These are phyloP conservation scores for Bisporella sp. DNA, from an alignment of 2,329 filamentous ascomycete genomes.

Conservation along the genomic window DNA sequence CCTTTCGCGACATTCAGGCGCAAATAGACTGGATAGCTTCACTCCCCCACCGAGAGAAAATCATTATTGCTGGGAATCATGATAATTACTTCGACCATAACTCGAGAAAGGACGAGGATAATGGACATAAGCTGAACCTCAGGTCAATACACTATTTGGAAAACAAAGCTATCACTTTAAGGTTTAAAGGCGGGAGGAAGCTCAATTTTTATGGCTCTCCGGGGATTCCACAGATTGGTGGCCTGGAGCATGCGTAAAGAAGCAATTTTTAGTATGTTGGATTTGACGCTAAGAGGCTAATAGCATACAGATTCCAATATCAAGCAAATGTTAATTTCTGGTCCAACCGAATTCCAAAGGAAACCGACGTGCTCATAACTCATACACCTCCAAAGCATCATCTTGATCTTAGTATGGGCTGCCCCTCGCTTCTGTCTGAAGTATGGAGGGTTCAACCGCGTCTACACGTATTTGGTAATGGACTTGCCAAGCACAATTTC, in stretches of 20 bases:
- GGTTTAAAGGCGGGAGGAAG: constrained; percentile 50
- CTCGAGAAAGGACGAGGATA: constrained; percentile 51
- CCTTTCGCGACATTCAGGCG: constrained; percentile 65
- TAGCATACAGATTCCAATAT: constrained; percentile 49
- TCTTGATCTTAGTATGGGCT: constrained; percentile 44
- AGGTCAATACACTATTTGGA: constrained; percentile 69
- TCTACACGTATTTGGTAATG: constrained; percentile 48
- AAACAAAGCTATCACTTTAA: constrained; percentile 56
- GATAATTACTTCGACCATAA: constrained; percentile 75
- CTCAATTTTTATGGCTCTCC: constrained; percentile 75
- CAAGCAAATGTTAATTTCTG: constrained; percentile 48
- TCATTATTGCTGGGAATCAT: constrained; percentile 83
- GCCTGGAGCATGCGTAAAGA: constrained; percentile 53
- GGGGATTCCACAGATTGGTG: constrained; percentile 71
- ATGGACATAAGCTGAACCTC: constrained; percentile 53
- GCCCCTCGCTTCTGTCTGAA: constrained; percentile 49
- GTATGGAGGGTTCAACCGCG: constrained; percentile 50
- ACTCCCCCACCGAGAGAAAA: constrained; percentile 71
- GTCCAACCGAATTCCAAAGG: constrained; percentile 49
- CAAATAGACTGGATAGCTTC: constrained; percentile 75
- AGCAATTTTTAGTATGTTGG: neutral
- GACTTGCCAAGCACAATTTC: too few relatives aligned
- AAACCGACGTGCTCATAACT: constrained; percentile 57
- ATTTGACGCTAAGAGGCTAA: constrained; percentile 2
- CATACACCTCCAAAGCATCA: constrained; percentile 59